Base-by-base conservation (phyloP, 495 filamentous ascomycete species). In the Aspergillus olivimuriae region DNA sequence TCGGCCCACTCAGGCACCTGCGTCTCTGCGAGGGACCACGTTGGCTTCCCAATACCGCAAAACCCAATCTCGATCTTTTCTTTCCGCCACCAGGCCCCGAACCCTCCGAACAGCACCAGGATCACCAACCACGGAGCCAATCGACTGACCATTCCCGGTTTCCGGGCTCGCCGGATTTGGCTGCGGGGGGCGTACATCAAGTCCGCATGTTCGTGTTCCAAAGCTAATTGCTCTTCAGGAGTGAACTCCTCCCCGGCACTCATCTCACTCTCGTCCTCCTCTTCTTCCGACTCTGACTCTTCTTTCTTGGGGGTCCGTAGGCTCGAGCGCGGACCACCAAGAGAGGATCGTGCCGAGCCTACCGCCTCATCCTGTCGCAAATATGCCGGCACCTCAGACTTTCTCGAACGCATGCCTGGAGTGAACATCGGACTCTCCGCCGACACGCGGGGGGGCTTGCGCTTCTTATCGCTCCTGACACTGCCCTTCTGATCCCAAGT, bases 51-150 rank as follows among this genome's bases (percentile, higher is more conserved):
- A 49, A 92, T 78, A 17, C 90, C 91, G 61, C 92, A 98, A 61
- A 91, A 98, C 19, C 92, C 92, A 32, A 95, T 87, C 28, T 87
- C 87, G 10, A 94, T 65, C 74, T 97, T 96, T 62, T 98, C 94
- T 46, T 90, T 85, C 39, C 94, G 76, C 76, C 87, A 97, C 78
- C 89, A 91, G 30, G 74, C 74, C 18, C 73, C 85, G 47, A 92
- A 89, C 4, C 84, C 81, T 18, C 72, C 74, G 19, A 94, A 48
- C 4, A 94, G 60, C 1, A 80, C 77, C 0, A 83, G 48, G 11
- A 85, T 50, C 4, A 94, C 73, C 10, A 85, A 66, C 68, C 77
- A 84, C 7, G 89, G 66, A 7, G 85, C 77, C 4, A 74, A 65
- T 46, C 65, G 69, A 17, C 62, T 62, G 3, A 60, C 44, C 20